phyloP scores from a whole-genome alignment of 1,139 yeast genomes.

The Arxiozyma heterogenica region DNA sequence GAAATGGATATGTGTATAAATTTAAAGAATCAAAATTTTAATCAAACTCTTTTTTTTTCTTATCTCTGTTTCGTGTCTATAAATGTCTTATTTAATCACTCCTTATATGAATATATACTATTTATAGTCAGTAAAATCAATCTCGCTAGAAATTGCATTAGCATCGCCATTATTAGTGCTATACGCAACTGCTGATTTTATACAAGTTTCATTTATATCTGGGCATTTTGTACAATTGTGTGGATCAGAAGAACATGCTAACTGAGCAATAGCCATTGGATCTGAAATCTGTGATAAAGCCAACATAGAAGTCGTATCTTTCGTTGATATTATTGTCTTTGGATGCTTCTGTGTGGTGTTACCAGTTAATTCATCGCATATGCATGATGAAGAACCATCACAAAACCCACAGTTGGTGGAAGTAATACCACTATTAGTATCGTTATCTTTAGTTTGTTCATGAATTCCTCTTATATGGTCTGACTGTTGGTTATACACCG shows the following conservation, averaged over 20 bases:
- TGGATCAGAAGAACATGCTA: conserved; percentile 11
- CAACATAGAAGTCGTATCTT: not conserved
- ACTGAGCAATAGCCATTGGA: not conserved
- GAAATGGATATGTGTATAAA: not conserved
- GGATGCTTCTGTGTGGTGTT: not conserved
- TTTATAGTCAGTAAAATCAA: conserved; percentile 9
- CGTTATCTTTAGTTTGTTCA: not conserved
- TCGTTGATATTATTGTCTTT: not conserved
- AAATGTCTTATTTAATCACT: no score
- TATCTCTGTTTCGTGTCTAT: no score
- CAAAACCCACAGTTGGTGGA: conserved; percentile 71
- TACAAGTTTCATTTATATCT: conserved; percentile 14
- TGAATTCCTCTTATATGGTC: not conserved
- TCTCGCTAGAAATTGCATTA: conserved; percentile 5
- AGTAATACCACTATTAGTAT: not conserved
- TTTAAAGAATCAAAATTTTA: no score
- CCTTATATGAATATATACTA: no score
- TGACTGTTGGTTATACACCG: not conserved
- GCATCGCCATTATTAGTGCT: not conserved
- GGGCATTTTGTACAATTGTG: conserved; percentile 15
- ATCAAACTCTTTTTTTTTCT: not conserved
- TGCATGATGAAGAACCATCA: conserved; percentile 84
- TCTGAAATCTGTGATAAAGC: not conserved
- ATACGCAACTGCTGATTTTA: conserved; percentile 6
- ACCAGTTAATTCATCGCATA: conserved; percentile 62